These are phyloP conservation scores for Suillus subaureus DNA, from an alignment of 768 basidiomycete genomes.

Conservation along the genomic window DNA sequence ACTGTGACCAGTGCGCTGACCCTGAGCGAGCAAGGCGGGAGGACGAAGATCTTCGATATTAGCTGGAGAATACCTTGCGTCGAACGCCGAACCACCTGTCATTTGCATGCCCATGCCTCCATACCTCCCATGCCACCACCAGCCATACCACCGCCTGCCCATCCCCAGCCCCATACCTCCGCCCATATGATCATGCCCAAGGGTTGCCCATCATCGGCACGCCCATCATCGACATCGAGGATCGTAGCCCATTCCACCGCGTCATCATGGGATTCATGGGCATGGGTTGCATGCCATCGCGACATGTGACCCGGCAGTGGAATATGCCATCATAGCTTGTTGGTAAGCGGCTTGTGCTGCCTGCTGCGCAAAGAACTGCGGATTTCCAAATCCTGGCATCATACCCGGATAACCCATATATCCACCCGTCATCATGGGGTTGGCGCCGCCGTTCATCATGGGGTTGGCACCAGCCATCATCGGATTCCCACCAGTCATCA, in stretches of 20 bases:
- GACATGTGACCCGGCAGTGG: constrained; percentile 74
- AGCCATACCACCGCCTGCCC: constrained; percentile 33
- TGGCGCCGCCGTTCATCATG: constrained; percentile 46
- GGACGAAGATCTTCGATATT: constrained; percentile 33
- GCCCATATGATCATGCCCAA: constrained; percentile 46
- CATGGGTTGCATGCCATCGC: constrained; percentile 45
- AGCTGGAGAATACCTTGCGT: constrained; percentile 53
- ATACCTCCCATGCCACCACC: constrained; percentile 36
- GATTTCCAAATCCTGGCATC: constrained; percentile 51
- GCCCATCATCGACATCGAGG: constrained; percentile 85
- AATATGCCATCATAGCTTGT: constrained; percentile 80
- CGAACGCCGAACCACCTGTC: constrained; percentile 65
- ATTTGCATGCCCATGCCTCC: constrained; percentile 53
- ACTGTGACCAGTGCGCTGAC: constrained; percentile 30
- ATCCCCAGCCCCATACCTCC: constrained; percentile 45
- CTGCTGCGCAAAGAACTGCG: constrained; percentile 86
- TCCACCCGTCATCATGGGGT: constrained; percentile 57
- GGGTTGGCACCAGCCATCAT: constrained; percentile 53
- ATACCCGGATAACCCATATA: constrained; percentile 43
- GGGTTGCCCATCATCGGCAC: constrained; percentile 65
- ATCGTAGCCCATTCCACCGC: constrained; percentile 58
- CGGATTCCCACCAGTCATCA: constrained; percentile 56
- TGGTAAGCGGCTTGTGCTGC: constrained; percentile 84
- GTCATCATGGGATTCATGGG: constrained; percentile 61
- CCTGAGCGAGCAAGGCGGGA: constrained; percentile 29